phyloP scores from a whole-genome alignment of 169 alveolate genomes.

The Plasmodium yoelii region DNA sequence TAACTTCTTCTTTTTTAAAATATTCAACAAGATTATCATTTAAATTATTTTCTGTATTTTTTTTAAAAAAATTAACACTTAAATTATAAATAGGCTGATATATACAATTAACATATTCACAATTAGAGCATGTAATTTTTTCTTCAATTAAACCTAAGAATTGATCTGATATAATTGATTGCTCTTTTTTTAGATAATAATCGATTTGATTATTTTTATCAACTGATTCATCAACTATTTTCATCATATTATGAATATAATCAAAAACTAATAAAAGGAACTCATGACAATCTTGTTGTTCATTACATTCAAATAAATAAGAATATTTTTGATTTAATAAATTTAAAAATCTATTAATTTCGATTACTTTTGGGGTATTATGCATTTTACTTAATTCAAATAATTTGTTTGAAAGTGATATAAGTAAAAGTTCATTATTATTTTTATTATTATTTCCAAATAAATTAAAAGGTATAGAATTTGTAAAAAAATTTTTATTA shows the following conservation, averaged over 20 bases:
- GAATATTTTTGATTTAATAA: conserved; percentile 60
- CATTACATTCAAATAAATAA: conserved; percentile 59
- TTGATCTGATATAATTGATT: conserved; percentile 51
- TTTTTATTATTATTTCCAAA: conserved; percentile 72
- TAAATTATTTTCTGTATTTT: conserved; percentile 70
- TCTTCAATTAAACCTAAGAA: conserved; percentile 73
- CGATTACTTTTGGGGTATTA: conserved; percentile 25
- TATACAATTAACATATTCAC: conserved; percentile 58
- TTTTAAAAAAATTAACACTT: conserved; percentile 69
- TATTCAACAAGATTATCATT: conserved; percentile 68
- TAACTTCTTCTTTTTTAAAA: conserved; percentile 72
- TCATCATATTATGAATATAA: conserved; percentile 64
- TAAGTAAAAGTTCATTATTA: conserved; percentile 39
- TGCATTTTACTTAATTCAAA: conserved; percentile 71
- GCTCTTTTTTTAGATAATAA: conserved; percentile 54
- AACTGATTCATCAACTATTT: conserved; percentile 49
- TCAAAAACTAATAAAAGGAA: conserved; percentile 59
- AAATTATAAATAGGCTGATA: conserved; percentile 60
- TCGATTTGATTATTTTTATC: conserved; percentile 62
- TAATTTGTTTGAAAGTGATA: conserved; percentile 40
- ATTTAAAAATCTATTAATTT: conserved; percentile 51
- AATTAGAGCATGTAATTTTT: conserved; percentile 68
- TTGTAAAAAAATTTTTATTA: conserved; percentile 63
- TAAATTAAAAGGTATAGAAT: conserved; percentile 62
- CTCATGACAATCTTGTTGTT: conserved; percentile 75